Base-by-base conservation (phyloP, 352 stramenopile genomes). In the Globisporangium cystogenes region DNA sequence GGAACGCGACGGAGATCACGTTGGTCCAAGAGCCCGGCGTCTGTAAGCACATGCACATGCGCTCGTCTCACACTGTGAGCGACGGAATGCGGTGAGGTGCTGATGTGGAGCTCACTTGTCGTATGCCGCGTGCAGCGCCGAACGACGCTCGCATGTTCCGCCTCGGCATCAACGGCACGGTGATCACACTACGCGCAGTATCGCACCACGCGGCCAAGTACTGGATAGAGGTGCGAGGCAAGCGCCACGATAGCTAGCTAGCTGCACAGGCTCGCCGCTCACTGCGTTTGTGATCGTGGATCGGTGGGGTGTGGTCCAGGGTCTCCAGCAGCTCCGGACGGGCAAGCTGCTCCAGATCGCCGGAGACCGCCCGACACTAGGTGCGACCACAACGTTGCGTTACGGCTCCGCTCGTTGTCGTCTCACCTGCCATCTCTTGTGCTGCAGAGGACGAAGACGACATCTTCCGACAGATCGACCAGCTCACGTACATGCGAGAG, bases 381-480 rank as follows among this genome's bases (percentile, higher is more conserved):
- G 78, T 87, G 20, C 23, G 55, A n/a, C 23, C 31, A 15, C 35
- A 24, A 37, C n/a, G 3, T 15, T 31, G 10, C 24, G 15, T 11
- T 27, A 15, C 57, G 0, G 8, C 10, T 20, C 4, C 27, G 20
- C 18, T 15, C 16, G 4, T 35, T 37, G 45, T 27, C 45, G 5
- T 23, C 11, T 10, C 5, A 10, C 15, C 16, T 48, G 37, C 55
- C 8, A 21, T 7, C 26, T 45, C 24, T 50, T 15, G 18, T n/a
- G 15, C 11, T 7, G 31, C n/a, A 90, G 79, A 90, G 59, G 80
- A 75, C 10, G 74, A 90, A 57, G 79, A 90, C 11, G 75, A 87
- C 23, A 82, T 90, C 14, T 90, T 88, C 27, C 60, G 67, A 21
- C 74, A 88, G 54, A 90, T 90, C 21, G 79, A 90, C 55, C 68